phyloP scores from a whole-genome alignment of 2,329 filamentous ascomycete species.

The Fusarium temperatum region DNA sequence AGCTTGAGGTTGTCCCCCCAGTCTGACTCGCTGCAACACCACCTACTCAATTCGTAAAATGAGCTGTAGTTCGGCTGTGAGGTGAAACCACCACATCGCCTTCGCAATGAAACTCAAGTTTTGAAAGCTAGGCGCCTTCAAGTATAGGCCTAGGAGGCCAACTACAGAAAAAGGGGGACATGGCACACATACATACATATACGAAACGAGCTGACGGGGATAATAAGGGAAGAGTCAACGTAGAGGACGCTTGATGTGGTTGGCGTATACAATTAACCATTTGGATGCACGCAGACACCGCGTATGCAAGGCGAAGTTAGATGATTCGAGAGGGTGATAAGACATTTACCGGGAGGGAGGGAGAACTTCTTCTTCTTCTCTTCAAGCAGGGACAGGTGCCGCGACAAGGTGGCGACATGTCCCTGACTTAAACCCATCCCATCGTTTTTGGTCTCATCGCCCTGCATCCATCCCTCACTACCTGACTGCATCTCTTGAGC shows the following conservation, averaged over 20 bases:
- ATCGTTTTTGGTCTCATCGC: conserved; percentile 13
- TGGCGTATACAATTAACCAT: conserved; percentile 11
- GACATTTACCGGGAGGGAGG: conserved; percentile 8
- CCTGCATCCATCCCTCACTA: conserved; percentile 12
- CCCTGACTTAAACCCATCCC: conserved; percentile 16
- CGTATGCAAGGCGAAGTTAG: conserved; percentile 32
- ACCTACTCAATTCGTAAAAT: conserved; percentile 33
- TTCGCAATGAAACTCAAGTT: conserved; percentile 24
- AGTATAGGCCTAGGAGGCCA: conserved; percentile 4
- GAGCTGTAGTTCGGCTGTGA: conserved; percentile 10
- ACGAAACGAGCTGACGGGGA: conserved; percentile 14
- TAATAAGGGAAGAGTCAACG: background rate
- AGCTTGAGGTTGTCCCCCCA: conserved; percentile 35
- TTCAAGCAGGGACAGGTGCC: conserved; percentile 7
- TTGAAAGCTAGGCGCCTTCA: conserved; percentile 36
- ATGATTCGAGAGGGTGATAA: conserved; percentile 32
- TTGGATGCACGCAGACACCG: conserved; percentile 12
- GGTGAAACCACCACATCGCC: conserved; percentile 24
- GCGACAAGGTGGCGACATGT: conserved; percentile 7
- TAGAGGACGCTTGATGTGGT: conserved; percentile 17
- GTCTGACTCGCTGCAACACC: conserved; percentile 35
- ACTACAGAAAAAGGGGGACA: conserved; percentile 11
- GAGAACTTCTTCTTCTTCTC: background rate
- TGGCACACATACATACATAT: background rate
- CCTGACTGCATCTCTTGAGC: background rate